These are phyloP conservation scores for Solanum chilense DNA, from an alignment of 257 asterid genomes.

Conservation along the genomic window DNA sequence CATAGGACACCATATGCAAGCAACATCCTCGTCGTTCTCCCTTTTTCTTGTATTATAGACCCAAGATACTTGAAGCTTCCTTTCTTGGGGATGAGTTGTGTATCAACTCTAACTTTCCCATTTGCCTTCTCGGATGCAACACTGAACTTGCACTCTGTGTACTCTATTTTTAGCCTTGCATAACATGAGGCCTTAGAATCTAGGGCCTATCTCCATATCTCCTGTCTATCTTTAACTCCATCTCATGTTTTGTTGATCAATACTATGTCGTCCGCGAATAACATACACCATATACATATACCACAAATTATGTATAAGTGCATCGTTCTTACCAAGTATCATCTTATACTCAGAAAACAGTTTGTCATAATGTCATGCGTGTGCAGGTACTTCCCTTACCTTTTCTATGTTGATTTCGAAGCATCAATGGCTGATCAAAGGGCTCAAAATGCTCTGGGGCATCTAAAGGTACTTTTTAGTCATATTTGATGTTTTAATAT, in stretches of 20 bases:
- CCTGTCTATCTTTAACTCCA: neutral
- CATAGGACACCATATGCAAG: neutral
- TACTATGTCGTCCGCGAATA: neutral
- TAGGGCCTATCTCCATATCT: neutral
- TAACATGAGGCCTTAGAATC: neutral
- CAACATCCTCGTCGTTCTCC: neutral
- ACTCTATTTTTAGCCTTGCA: neutral
- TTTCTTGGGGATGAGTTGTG: neutral
- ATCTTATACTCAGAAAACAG: neutral
- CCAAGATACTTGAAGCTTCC: neutral
- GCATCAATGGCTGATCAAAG: slow-evolving; percentile 99
- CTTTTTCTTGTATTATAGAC: neutral
- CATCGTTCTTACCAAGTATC: neutral
- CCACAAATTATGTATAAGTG: neutral
- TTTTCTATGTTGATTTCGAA: slow-evolving; percentile 95
- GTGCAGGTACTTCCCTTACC: slow-evolving; percentile 85
- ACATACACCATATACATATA: neutral
- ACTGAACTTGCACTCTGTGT: neutral
- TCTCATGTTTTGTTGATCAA: neutral
- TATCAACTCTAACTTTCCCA: neutral
- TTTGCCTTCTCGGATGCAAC: neutral
- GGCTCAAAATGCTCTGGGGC: slow-evolving; percentile 95
- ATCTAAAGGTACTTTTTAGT: slow-evolving; percentile 52
- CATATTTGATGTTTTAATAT: neutral
- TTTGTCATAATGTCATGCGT: neutral